Base-by-base conservation (phyloP, 805 yeast genomes). In the Monosporozyma siamensis region DNA sequence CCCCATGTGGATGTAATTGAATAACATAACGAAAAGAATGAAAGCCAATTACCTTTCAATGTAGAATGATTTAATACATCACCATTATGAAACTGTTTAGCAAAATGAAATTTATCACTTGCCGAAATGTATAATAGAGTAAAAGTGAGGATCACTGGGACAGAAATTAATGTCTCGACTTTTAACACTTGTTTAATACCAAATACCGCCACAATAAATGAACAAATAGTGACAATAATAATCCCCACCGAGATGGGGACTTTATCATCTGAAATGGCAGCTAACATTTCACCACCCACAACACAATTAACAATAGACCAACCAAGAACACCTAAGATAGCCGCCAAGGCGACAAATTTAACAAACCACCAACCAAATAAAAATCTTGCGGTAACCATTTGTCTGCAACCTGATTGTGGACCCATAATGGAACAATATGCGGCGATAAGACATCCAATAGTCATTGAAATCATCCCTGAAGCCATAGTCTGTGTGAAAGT, bases 221-320 rank as follows among this genome's bases (percentile, higher is more conserved):
- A 76, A 9, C 79, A 59, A 2, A 75, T 61, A 10, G 83, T 75
- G 44, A 86, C 80, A 39, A 87, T 78, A 21, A 82, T 61, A 44
- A 87, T 81, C 4, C 95, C 95, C 15, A 78, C 78, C 55, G 78
- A 77, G 30, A 85, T 55, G 2, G 94, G 86, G 1, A 86, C 71
- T 46, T 68, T 71, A 12, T 75, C 83, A 50, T 78, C 64, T 31
- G 87, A 78, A 17, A 87, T 67, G 34, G 82, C 72, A 7, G 77
- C 69, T 38, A 87, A 61, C 45, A 87, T 80, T 62, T 87, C 88
- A 15, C 96, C 96, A 30, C 95, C 95, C 44, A 85, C 79, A 39
- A 86, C 92, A 51, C 83, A 75, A 57, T 85, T 86, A n/a, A 86
- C 88, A 27, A 87, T 80, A n/a, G 90, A 77, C 95, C 95, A 87